Evolutionary conservation across 345 rosid species (phyloP), one percentile per base, ranked within the genome.

Genomic region (Eucalyptus cloeziana): DNA sequence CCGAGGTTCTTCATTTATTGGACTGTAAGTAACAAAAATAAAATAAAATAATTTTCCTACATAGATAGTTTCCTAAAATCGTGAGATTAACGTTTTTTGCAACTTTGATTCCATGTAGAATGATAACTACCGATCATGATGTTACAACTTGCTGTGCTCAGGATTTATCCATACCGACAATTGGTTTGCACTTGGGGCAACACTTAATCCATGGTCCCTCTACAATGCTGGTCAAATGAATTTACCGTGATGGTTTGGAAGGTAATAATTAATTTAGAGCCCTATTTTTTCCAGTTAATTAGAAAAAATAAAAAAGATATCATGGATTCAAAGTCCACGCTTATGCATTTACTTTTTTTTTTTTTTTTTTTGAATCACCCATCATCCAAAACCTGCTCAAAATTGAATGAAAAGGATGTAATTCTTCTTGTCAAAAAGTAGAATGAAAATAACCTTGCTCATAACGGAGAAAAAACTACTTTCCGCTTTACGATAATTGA

Each of bases 61-160:
- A 52, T 52, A 19, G 19, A 52, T 52, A 19, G 58, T 52, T 52
- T 52, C 24, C 58, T 19, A 10, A 69, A 37, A 33, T 33, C 81
- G 19, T 9, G 14, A 71, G 22, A 71, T 9, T 71, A 71, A 71
- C 3, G 12, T 54, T 37, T 30, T 79, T 31, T 45, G 31, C n/a
- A 10, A 21, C 49, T 44, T 25, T 54, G n/a, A 5, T 51, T 37
- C 37, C 47, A 12, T 33, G 88, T 95, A 98, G 99, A 93, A 92
- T 4, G 99, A 98, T 89, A 96, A 98, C 17, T 98, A 95, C 90
- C 93, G 96, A 80, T 97, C 99, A 2, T 99, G 99, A n/a, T 98
- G 99, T 94, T 98, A 98, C 92, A 97, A 98, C 93, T 92, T 97
- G 93, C 85, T 96, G 8, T 98, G 99, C 90, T 92, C 99, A 10